These are phyloP conservation scores for Taphrina confusa DNA, from an alignment of 1,139 yeast genomes.

Conservation along the genomic window DNA sequence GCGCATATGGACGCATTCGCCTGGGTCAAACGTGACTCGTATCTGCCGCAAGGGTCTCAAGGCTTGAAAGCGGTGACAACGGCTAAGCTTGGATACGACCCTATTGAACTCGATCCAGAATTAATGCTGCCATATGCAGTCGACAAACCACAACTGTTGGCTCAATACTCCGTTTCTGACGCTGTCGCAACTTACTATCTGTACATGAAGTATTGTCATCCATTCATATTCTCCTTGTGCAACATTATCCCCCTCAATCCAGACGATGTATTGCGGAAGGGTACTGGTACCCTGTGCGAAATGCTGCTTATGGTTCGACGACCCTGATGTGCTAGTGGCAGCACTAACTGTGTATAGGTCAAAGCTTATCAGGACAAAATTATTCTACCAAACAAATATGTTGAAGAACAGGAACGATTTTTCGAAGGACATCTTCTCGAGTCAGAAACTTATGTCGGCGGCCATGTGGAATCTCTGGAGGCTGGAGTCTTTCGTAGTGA, in stretches of 20 bases:
- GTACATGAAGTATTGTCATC: slow-evolving; percentile 95
- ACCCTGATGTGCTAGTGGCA: not conserved
- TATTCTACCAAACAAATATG: slow-evolving; percentile 86
- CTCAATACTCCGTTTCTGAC: slow-evolving; percentile 98
- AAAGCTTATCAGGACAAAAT: slow-evolving; percentile 83
- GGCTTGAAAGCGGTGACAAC: slow-evolving; percentile 98
- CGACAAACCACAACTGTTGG: slow-evolving; percentile 85
- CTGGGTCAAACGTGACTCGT: slow-evolving; percentile 99
- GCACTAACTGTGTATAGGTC: slow-evolving; percentile 44
- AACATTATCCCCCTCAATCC: slow-evolving; percentile 95
- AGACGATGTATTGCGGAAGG: slow-evolving; percentile 92
- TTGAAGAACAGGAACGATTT: slow-evolving; percentile 88
- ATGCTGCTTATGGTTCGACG: slow-evolving; percentile 79
- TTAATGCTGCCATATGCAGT: slow-evolving; percentile 94
- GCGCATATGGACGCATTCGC: slow-evolving; percentile 96
- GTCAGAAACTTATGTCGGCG: slow-evolving; percentile 97
- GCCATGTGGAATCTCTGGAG: slow-evolving; percentile 95
- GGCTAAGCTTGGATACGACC: slow-evolving; percentile 92
- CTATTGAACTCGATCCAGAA: slow-evolving; percentile 95
- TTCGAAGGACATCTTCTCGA: slow-evolving; percentile 92
- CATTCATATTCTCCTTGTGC: slow-evolving; percentile 92
- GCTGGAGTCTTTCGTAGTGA: slow-evolving; percentile 98
- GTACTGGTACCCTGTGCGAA: slow-evolving; percentile 98
- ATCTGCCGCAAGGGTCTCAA: slow-evolving; percentile 96
- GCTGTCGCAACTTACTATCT: slow-evolving; percentile 98